Percentiles rank a stretch among this genome's conserved stretches.
These are phyloP conservation scores for Escovopsis weberi DNA, from an alignment of 2,329 filamentous ascomycete species.

Conservation along the genomic window DNA sequence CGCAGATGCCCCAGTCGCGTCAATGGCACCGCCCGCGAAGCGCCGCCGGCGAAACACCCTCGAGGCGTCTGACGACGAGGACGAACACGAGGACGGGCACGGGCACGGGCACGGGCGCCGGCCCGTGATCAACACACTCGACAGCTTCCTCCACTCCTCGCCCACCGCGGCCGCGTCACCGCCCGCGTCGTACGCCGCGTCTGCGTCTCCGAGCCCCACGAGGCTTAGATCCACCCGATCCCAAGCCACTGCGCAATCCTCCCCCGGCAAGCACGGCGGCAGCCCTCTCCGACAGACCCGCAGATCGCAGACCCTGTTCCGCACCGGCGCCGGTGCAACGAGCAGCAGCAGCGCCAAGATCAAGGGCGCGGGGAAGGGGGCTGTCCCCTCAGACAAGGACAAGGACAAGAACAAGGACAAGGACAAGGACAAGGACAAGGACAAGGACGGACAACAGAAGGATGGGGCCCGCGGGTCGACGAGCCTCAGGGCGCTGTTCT, in stretches of 20 bases:
- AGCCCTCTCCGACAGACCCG: slow-evolving; percentile 12
- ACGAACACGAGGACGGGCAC: slow-evolving; percentile 18
- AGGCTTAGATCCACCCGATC: slow-evolving; percentile 15
- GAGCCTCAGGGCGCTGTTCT: slow-evolving; percentile 45
- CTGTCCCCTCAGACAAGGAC: slow-evolving; percentile 20
- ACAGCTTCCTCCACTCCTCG: slow-evolving; percentile 39
- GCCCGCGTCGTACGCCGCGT: slow-evolving; percentile 16
- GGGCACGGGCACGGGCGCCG: too few relatives aligned
- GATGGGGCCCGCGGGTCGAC: slow-evolving; percentile 19
- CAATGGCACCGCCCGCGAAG: slow-evolving; percentile 45
- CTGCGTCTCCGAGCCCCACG: slow-evolving; percentile 27
- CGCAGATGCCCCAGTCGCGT: slow-evolving; percentile 17
- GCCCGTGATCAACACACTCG: slow-evolving; percentile 30
- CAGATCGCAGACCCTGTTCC: slow-evolving; percentile 10
- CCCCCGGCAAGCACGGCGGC: not conserved
- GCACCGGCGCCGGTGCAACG: not conserved
- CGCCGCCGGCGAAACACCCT: slow-evolving; percentile 43
- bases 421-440: slow-evolving; percentile 24
- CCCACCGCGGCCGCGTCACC: slow-evolving; percentile 23
- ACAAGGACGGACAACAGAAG: slow-evolving; percentile 3
- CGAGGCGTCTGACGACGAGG: slow-evolving; percentile 34
- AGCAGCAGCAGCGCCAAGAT: slow-evolving; percentile 18
- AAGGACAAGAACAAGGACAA: slow-evolving; percentile 25
- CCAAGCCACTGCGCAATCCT: not conserved
- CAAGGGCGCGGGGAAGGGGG: not conserved